Percentiles rank a stretch among this genome's conserved stretches.
Conservation (phyloP, 2,329 filamentous ascomycete species). For the Paecilomyces fulvus region DNA sequence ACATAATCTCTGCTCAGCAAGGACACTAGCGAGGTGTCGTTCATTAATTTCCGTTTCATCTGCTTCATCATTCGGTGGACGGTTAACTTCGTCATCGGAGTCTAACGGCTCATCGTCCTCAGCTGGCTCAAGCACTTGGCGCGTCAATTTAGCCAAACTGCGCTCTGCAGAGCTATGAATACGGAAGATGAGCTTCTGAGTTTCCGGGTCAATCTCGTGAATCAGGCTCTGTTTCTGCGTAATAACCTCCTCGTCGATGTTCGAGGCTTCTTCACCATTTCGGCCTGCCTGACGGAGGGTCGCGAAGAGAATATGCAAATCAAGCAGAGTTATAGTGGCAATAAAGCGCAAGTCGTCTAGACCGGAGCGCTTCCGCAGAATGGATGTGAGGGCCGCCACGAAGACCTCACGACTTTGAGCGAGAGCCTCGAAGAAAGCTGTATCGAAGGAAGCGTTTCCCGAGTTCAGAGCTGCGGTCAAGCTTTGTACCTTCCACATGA, state of each 20-base stretch:
- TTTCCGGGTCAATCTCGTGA: slow-evolving; percentile 58
- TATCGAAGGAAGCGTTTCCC: slow-evolving; percentile 50
- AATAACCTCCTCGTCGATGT: slow-evolving; percentile 42
- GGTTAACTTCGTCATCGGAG: slow-evolving; percentile 52
- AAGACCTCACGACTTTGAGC: slow-evolving; percentile 52
- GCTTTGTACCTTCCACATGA: slow-evolving; percentile 80
- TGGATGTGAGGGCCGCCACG: slow-evolving; percentile 39
- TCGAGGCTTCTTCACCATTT: slow-evolving; percentile 34
- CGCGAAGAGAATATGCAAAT: slow-evolving; percentile 72
- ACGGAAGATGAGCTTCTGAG: slow-evolving; percentile 59
- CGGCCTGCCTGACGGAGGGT: slow-evolving; percentile 52
- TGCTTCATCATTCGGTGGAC: slow-evolving; percentile 38
- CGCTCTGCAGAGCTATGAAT: slow-evolving; percentile 73
- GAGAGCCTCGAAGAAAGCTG: slow-evolving; percentile 58
- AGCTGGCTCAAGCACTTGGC: slow-evolving; percentile 35
- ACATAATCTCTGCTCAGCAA: slow-evolving; percentile 79
- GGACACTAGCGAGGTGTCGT: slow-evolving; percentile 56
- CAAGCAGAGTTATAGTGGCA: slow-evolving; percentile 68
- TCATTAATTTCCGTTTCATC: slow-evolving; percentile 43
- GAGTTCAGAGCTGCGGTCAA: slow-evolving; percentile 47
- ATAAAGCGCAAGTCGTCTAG: slow-evolving; percentile 72
- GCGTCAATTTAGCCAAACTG: slow-evolving; percentile 61
- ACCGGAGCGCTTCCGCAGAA: slow-evolving; percentile 41
- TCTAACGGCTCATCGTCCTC: slow-evolving; percentile 68
- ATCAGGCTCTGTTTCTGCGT: slow-evolving; percentile 54